These are phyloP conservation scores for Backusella westeae DNA, from an alignment of 192 early-diverging fungal genomes.

Conservation along the genomic window DNA sequence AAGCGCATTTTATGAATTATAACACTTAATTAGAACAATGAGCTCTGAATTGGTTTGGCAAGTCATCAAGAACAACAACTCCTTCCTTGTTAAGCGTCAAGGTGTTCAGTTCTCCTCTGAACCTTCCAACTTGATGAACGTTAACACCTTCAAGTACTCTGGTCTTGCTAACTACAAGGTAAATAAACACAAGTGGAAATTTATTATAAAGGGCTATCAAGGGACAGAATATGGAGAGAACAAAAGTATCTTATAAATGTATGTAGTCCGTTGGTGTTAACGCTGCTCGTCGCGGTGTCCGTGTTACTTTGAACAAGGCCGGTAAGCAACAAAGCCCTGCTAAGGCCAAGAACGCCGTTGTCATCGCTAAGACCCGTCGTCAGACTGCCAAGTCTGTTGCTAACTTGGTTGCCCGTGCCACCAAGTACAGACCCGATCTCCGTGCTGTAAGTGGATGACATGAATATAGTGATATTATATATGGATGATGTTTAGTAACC, in stretches of 20 bases:
- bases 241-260: not conserved
- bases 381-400: constrained; percentile 62
- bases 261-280: constrained; percentile 59
- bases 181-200: constrained; percentile 5
- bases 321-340: constrained; percentile 50
- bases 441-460: constrained; percentile 43
- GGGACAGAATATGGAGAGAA: not conserved
- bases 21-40: constrained; percentile 22
- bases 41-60: constrained; percentile 48
- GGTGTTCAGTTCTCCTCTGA: constrained; percentile 73
- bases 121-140: constrained; percentile 73
- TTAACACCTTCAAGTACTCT: constrained; percentile 81
- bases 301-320: constrained; percentile 60
- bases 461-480: not conserved
- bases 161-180: constrained; percentile 79
- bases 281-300: constrained; percentile 62
- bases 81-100: constrained; percentile 81
- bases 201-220: not conserved
- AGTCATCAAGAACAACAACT: constrained; percentile 72
- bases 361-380: constrained; percentile 59
- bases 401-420: constrained; percentile 52
- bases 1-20: not conserved
- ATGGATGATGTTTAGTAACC: not conserved
- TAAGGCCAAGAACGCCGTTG: constrained; percentile 52
- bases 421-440: constrained; percentile 72